Conservation (phyloP, 108 stramenopile species). For the Aureococcus anophagefferens region DNA sequence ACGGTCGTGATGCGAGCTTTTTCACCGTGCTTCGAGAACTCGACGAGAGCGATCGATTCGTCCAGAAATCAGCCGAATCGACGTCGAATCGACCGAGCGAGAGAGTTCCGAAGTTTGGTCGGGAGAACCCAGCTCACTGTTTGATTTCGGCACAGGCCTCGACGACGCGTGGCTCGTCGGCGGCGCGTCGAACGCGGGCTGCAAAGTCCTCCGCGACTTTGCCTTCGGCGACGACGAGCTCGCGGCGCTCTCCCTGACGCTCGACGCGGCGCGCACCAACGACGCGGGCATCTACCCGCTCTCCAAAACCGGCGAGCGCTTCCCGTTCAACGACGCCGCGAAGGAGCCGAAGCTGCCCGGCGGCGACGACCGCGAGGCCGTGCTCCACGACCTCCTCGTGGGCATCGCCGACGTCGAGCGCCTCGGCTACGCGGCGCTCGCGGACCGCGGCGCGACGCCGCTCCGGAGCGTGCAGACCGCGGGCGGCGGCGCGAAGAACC, state of each 20-base stretch:
- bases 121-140: too few relatives aligned
- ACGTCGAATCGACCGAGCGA: too few relatives aligned
- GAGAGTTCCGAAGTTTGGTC: too few relatives aligned
- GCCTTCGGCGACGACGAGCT: conserved; percentile 66
- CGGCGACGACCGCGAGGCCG: conserved; percentile 53
- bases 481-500: conserved; percentile 77
- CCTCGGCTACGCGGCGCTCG: conserved; percentile 60
- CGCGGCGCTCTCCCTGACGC: conserved; percentile 42
- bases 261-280: conserved; percentile 60
- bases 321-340: conserved; percentile 65
- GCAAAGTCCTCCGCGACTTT: conserved; percentile 63
- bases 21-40: too few relatives aligned
- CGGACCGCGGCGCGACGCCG: conserved; percentile 69
- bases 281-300: conserved; percentile 69
- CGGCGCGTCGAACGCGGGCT: conserved; percentile 83
- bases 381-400: conserved; percentile 65
- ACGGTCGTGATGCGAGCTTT: conserved; percentile 19
- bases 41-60: too few relatives aligned
- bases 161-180: conserved; percentile 77
- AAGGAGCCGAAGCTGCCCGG: conserved; percentile 59
- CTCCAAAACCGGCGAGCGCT: conserved; percentile 69
- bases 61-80: too few relatives aligned
- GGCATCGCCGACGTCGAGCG: conserved; percentile 64
- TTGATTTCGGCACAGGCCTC: too few relatives aligned
- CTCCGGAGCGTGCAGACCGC: conserved; percentile 54